Base-by-base conservation (phyloP, 805 yeast species). In the Sugiyamaella boreocaroliniensis region DNA sequence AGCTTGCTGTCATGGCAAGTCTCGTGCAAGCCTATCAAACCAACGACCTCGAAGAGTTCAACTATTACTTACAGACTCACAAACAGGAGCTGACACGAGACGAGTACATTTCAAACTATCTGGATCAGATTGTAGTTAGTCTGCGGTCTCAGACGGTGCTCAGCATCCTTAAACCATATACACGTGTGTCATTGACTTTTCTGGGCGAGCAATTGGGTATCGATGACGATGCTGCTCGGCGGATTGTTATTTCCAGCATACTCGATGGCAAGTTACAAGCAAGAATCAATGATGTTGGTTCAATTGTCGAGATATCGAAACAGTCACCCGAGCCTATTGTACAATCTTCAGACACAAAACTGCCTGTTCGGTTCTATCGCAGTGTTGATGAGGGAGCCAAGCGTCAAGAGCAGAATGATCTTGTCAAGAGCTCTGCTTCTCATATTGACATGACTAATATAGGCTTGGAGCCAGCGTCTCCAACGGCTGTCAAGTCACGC, bases 11-110 rank as follows among this genome's bases (percentile, higher is more conserved):
- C 1, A 55, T 69, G 63, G 65, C 62, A 40, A 45, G 56, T 11
- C 53, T 71, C 41, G 72, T 69, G 14, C 67, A 66, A 14, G 71
- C 73, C 6, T 71, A 66, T 55, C 64, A 62, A 44, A 55, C 61
- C 11, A 55, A 59, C 7, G 63, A 62, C 45, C 50, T 62, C 29
- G 58, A 58, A 12, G 48, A 50, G 40, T 63, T 63, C 45, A 61
- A 59, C 42, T 20, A 20, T 15, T 37, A 55, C 15, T 45, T 63
- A 55, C 52, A 45, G 43, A 34, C 40, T 9, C 54, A 59, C 29
- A 41, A 48, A 4, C 53, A 40, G 22, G 61, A 55, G 29, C 45
- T 54, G 10, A 43, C 43, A 40, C 45, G 51, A 12, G 64, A 61
- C 45, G 34, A 41, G 34, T 54, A 52, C 45, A 52, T 57, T 16